phyloP scores from a whole-genome alignment of 805 yeast species.

The Wickerhamomyces chambardii region DNA sequence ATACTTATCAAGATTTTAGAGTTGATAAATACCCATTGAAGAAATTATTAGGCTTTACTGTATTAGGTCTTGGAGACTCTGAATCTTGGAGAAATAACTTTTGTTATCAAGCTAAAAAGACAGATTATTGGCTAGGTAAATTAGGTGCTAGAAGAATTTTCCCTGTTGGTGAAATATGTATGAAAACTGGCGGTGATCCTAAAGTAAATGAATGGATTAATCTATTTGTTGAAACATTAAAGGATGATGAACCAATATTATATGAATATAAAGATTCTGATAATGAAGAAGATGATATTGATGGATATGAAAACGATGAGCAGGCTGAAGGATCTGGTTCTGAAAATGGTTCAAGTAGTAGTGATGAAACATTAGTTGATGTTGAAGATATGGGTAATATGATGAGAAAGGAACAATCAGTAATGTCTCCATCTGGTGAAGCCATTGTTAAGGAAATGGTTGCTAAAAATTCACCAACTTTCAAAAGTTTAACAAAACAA shows the following conservation, averaged over 20 bases:
- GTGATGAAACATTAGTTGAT: slow-evolving; percentile 49
- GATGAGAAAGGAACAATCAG: slow-evolving; percentile 9
- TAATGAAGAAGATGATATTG: slow-evolving; percentile 34
- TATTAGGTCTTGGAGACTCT: slow-evolving; percentile 79
- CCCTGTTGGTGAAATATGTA: slow-evolving; percentile 79
- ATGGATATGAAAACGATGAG: slow-evolving; percentile 22
- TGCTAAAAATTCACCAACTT: slow-evolving; percentile 83
- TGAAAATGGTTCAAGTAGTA: slow-evolving; percentile 15
- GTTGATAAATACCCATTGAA: slow-evolving; percentile 75
- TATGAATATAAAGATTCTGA: slow-evolving; percentile 51
- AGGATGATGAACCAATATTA: slow-evolving; percentile 64
- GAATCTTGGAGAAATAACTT: slow-evolving; percentile 81
- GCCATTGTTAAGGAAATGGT: slow-evolving; percentile 71
- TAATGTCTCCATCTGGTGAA: slow-evolving; percentile 7
- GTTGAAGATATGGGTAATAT: slow-evolving; percentile 80
- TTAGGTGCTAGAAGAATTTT: slow-evolving; percentile 81
- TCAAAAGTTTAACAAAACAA: slow-evolving; percentile 79
- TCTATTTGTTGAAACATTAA: slow-evolving; percentile 47
- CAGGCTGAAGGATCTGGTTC: slow-evolving; percentile 5
- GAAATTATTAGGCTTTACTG: slow-evolving; percentile 68
- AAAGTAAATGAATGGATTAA: slow-evolving; percentile 61
- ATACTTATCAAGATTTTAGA: slow-evolving; percentile 78
- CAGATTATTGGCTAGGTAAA: slow-evolving; percentile 70
- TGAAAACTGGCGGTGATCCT: slow-evolving; percentile 56
- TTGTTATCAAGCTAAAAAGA: slow-evolving; percentile 75